Conservation (phyloP, 2,329 filamentous ascomycete genomes). For the Fusarium xyrophilum region DNA sequence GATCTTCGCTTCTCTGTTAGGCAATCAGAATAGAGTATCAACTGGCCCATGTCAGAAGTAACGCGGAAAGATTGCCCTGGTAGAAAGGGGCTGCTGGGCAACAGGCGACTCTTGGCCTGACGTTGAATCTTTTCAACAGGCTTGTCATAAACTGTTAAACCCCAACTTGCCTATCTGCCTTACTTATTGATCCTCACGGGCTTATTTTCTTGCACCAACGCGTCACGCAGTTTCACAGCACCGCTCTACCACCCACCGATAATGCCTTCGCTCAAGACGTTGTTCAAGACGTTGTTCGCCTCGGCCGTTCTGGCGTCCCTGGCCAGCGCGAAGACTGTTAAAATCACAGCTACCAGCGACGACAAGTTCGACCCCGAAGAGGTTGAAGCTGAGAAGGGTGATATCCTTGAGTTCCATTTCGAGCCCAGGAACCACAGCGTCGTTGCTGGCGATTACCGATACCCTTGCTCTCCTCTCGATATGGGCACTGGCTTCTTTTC, state of each 20-base stretch:
- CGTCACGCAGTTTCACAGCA: neutral
- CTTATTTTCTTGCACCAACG: neutral
- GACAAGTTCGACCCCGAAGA: slow-evolving; percentile 47
- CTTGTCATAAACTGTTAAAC: neutral
- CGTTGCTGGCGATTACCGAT: slow-evolving; percentile 46
- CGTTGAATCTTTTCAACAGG: slow-evolving; percentile 4
- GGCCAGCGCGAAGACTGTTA: slow-evolving; percentile 45
- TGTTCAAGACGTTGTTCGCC: slow-evolving; percentile 39
- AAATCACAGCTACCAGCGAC: slow-evolving; percentile 45
- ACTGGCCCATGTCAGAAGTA: slow-evolving; percentile 8
- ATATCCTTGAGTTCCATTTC: slow-evolving; percentile 50
- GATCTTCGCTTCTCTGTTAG: slow-evolving; percentile 17
- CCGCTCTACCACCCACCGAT: neutral
- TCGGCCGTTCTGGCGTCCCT: slow-evolving; percentile 37
- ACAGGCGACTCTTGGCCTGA: slow-evolving; percentile 16
- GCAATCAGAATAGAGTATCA: slow-evolving; percentile 8
- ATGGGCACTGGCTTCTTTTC: slow-evolving; percentile 49
- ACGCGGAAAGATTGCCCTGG: slow-evolving; percentile 12
- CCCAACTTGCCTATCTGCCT: neutral
- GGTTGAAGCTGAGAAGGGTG: slow-evolving; percentile 44
- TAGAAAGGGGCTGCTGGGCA: slow-evolving; percentile 29
- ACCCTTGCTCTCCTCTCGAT: slow-evolving; percentile 46
- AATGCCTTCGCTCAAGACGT: slow-evolving; percentile 44
- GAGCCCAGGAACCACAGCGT: slow-evolving; percentile 49
- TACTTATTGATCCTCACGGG: neutral